Conservation (phyloP, 2,329 filamentous ascomycete species). For the Atkinsonella hypoxylon region DNA sequence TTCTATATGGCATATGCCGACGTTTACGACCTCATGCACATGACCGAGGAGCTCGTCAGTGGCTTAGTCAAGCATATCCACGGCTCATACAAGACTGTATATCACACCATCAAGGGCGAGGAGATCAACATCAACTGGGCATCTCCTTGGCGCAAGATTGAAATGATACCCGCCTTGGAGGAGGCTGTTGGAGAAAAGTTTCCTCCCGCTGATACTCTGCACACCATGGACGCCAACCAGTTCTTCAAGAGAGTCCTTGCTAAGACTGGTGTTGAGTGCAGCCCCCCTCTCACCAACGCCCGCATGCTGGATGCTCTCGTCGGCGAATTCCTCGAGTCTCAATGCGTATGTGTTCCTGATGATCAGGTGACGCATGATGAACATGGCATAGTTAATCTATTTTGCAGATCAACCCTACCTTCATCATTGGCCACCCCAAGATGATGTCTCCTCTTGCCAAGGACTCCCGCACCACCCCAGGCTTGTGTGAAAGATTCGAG, state of each 20-base stretch:
- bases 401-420: constrained; percentile 58
- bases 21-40: constrained; percentile 67
- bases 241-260: constrained; percentile 77
- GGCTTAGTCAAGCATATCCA: constrained; percentile 80
- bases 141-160: constrained; percentile 80
- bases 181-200: constrained; percentile 87
- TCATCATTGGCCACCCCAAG: constrained; percentile 48
- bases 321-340: constrained; percentile 90
- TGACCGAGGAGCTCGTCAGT: constrained; percentile 89
- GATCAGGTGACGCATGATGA: background rate
- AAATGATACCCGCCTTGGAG: constrained; percentile 84
- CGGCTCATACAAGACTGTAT: constrained; percentile 73
- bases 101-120: constrained; percentile 77
- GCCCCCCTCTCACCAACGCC: constrained; percentile 81
- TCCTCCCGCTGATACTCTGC: constrained; percentile 75
- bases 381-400: constrained; percentile 1
- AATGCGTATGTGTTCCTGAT: constrained; percentile 39
- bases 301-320: constrained; percentile 94
- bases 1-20: constrained; percentile 95
- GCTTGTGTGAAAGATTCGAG: constrained; percentile 93
- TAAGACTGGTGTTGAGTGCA: constrained; percentile 85
- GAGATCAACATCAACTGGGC: constrained; percentile 92
- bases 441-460: constrained; percentile 88
- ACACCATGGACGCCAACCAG: constrained; percentile 77
- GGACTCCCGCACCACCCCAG: constrained; percentile 70